Conservation (phyloP, 2,329 filamentous ascomycete genomes). For the Ceratocystiopsis brevicomis region DNA sequence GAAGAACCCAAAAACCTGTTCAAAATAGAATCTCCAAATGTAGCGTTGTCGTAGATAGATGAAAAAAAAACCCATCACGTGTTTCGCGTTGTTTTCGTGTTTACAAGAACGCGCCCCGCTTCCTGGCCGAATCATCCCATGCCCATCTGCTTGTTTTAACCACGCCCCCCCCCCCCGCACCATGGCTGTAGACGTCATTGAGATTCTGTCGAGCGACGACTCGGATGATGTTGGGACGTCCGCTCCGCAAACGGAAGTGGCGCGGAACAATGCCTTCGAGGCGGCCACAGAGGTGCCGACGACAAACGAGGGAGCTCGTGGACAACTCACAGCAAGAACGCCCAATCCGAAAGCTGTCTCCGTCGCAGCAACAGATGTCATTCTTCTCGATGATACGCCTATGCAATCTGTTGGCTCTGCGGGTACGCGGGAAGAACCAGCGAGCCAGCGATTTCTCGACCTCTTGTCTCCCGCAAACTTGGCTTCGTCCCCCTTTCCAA, state of each 20-base stretch:
- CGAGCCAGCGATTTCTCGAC: background rate
- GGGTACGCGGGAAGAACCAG: too few relatives aligned
- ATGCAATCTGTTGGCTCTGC: background rate
- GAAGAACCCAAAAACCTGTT: too few relatives aligned
- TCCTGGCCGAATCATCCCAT: too few relatives aligned
- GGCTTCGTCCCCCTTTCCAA: background rate
- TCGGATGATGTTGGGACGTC: background rate
- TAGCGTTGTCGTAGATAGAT: background rate
- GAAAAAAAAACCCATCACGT: background rate
- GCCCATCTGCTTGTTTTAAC: background rate
- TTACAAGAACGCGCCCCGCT: too few relatives aligned
- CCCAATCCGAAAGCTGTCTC: background rate
- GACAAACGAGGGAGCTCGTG: background rate
- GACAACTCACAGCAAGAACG: background rate
- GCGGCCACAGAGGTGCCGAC: background rate
- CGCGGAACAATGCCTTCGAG: background rate
- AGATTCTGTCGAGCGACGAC: slow-evolving; percentile 5
- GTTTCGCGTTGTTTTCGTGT: background rate
- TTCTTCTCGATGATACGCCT: background rate
- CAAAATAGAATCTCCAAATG: too few relatives aligned
- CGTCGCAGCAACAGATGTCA: background rate
- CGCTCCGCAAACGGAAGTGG: background rate
- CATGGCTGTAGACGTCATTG: background rate
- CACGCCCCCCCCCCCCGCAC: background rate
- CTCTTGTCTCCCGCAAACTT: background rate